Conservation (phyloP, 1,284 basidiomycete species). For the Cryptococcus sp. region DNA sequence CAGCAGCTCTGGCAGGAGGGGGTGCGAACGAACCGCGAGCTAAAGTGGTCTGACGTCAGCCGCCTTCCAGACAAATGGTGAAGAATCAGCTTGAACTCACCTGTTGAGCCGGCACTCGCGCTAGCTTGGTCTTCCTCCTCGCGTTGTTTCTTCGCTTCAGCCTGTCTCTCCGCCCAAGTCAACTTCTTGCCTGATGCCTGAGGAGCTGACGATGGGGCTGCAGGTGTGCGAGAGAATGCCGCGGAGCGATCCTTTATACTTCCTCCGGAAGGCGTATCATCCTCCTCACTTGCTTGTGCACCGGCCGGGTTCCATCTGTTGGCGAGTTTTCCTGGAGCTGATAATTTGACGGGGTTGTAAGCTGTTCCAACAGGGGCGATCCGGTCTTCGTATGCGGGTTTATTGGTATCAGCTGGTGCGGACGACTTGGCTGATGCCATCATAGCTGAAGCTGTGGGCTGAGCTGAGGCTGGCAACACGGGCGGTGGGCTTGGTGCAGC, state of each 20-base stretch:
- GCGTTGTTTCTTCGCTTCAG: constrained; percentile 75
- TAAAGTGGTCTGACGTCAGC: background rate
- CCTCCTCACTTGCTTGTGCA: constrained; percentile 54
- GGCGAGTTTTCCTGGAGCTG: constrained; percentile 73
- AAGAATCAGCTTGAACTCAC: constrained; percentile 30
- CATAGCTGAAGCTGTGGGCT: constrained; percentile 23
- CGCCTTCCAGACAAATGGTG: background rate
- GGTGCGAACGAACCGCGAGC: background rate
- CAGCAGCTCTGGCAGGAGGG: no score
- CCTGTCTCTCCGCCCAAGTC: constrained; percentile 89
- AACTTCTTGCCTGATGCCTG: constrained; percentile 64
- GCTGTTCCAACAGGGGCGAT: constrained; percentile 81
- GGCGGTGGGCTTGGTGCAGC: constrained; percentile 43
- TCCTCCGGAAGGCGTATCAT: constrained; percentile 36
- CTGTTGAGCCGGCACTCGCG: constrained; percentile 57
- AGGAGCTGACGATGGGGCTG: constrained; percentile 17
- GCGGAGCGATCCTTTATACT: constrained; percentile 48
- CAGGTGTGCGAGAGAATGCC: constrained; percentile 33
- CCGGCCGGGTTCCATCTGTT: constrained; percentile 71
- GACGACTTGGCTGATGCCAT: constrained; percentile 32
- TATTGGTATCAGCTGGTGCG: constrained; percentile 55
- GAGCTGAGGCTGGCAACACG: constrained; percentile 23
- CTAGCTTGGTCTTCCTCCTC: constrained; percentile 77
- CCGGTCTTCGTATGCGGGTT: constrained; percentile 72
- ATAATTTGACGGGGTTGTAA: constrained; percentile 81